A percentile compares a stretch with the other conserved stretches of the same genome.
phyloP scores from a whole-genome alignment of 805 yeast genomes.

The Candida railenensis region DNA sequence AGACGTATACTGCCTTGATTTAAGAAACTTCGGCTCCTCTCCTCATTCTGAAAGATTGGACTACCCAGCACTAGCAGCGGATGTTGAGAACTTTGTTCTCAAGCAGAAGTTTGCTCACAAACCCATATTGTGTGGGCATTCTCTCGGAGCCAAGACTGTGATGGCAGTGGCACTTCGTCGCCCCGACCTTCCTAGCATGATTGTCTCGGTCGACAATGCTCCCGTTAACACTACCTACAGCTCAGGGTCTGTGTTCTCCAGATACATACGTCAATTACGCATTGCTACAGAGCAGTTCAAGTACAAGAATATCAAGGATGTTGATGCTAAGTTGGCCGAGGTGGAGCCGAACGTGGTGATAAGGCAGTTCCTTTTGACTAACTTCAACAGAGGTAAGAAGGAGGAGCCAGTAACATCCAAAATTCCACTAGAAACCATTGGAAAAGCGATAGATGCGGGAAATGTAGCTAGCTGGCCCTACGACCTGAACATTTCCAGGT shows the following conservation, averaged over 20 bases:
- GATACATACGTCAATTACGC: constrained; percentile 63
- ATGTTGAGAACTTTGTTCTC: constrained; percentile 70
- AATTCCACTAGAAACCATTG: constrained; percentile 72
- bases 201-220: constrained; percentile 86
- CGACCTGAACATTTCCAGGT: constrained; percentile 51
- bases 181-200: constrained; percentile 58
- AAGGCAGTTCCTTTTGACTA: constrained; percentile 77
- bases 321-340: constrained; percentile 58
- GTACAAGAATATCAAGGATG: constrained; percentile 58
- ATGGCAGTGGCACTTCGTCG: constrained; percentile 79
- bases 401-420: constrained; percentile 46
- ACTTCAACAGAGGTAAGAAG: constrained; percentile 48
- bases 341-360: constrained; percentile 62
- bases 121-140: constrained; percentile 74
- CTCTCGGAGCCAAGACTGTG: constrained; percentile 93
- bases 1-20: constrained; percentile 69
- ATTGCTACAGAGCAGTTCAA: constrained; percentile 50
- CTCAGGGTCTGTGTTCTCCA: constrained; percentile 55
- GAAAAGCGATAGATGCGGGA: constrained; percentile 60
- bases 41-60: constrained; percentile 74
- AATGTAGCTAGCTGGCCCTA: constrained; percentile 77
- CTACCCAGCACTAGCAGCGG: constrained; percentile 80
- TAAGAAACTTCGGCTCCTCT: constrained; percentile 91
- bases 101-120: constrained; percentile 39
- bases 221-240: constrained; percentile 65